Evolutionary conservation across 2,329 filamentous ascomycete species (phyloP), one percentile per base, ranked within the genome.

Genomic region (Fusarium veterinarium): DNA sequence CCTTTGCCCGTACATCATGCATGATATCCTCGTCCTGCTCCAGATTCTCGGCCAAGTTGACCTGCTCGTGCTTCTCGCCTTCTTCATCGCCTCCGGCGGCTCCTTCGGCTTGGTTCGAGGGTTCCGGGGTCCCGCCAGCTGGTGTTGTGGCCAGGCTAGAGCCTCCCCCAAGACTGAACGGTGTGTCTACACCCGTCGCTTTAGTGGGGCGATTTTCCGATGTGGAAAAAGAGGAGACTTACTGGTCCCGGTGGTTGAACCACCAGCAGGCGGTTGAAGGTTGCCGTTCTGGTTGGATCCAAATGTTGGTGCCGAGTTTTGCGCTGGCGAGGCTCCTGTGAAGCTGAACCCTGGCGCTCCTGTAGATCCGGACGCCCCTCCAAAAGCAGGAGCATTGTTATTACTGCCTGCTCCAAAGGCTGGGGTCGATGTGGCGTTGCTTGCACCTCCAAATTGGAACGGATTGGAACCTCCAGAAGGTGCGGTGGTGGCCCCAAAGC

Each of bases 21-120:
- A 95, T 80, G 41, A 91, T 84, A 37, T 90, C 87, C 80, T 96
- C 93, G 64, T 93, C 88, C 79, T 93, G 91, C 79, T 95, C 92
- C 20, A 89, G 89, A 61, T 87, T 88, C 72, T 88, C 86, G 58
- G 91, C 91, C 75, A 95, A 86, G 78, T 92, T 91, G 72, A 93
- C 88, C 80, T 93, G 91, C 79, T 91, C 88, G 67, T 93, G 87
- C 78, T 88, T 86, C 77, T 89, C 89, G 67, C 85, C 86, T 61
- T 88, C 87, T 73, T 90, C 89, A 31, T 81, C 79, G 44, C 67
- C 78, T 42, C 73, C 74, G 52, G 83, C 83, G 75, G 81, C 80
- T 74, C 83, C 82, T 74, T 85, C 84, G 74, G 81, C 80, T 68
- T 84, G 82, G 67, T 84, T 80, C 69, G 86, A 83, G 71, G 88